Evolutionary conservation across 225 moss, liverwort and hornwort genomes (phyloP), one percentile per base, ranked within the genome.

Genomic region (Antitrichia curtipendula): DNA sequence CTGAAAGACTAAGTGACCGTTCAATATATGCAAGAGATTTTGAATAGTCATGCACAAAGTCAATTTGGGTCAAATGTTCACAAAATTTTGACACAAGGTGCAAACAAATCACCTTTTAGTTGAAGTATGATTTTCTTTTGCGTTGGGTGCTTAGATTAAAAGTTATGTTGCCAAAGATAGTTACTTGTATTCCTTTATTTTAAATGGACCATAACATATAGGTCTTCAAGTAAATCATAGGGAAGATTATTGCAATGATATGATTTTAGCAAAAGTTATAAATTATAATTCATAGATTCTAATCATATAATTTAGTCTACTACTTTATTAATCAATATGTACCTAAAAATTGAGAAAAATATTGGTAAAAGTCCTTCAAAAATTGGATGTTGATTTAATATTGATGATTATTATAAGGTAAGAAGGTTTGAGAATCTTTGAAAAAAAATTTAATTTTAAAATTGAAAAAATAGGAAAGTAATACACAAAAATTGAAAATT

Each of bases 401-500:
- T 34, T 36, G 52, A 17, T 36, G 11, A 73, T 47, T 19, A 3
- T 32, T 1, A 6, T 7, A 19, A 2, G 12, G 2, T 43, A 10
- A 10, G 29, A 43, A 9, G 28, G 9, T 29, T 50, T 50, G 8
- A 32, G 1, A 13, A 2, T 34, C 0, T 21, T 32, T 49, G 4
- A 5, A 13, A 21, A 50, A 1, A 19, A 20, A 0, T 21, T 5
- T 8, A 2, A 75, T 3, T 29, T 28, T 17, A 29, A 0, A 45
- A 5, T 75, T 1, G 6, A 3, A 52, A 21, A 75, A 36, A 21
- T 34, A 31, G 10, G 1, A 36, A 24, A 6, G 0, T 24, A 45
- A 29, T 2, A 52, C 1, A 0, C 2, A 2, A 4, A 22, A 5
- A 2, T 17, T 28, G 2, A 0, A 3, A 20, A 76, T 23, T 23